Evolutionary conservation across 768 basidiomycete species (phyloP), one percentile per base, ranked within the genome.

Genomic region (Mycena crocata): DNA sequence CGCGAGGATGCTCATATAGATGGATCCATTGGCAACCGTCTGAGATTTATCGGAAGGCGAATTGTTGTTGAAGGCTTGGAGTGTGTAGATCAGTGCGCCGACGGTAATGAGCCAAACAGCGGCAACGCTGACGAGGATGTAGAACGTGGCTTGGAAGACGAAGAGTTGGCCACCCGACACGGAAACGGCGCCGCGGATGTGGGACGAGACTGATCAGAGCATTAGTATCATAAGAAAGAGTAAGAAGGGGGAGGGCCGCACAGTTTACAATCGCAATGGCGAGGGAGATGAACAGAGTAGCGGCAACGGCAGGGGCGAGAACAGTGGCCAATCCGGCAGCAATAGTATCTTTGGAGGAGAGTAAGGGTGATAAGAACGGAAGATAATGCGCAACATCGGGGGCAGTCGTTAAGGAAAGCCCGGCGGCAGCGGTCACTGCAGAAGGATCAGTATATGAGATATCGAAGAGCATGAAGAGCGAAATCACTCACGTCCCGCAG

Each of bases 301-400:
- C 86, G 2, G 84, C 87, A 12, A 92, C 79, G 1, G 91, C 88
- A 42, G 93, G 90, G 2, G 87, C 89, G 30, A 94, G 80, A 19
- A 89, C 84, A 12, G 90, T 90, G 1, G 88, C 90, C 35, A 94
- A 70, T 0, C 91, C 93, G 14, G 88, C 82, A 8, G 83, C 85
- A 51, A 93, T 74, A 2, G 80, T 77, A 67, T 88, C 79, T 15
- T 83, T 77, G 14, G 54, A 52, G 14, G 78, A 78, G 23, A 86
- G 77, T 7, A 94, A 74, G 2, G 86, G 83, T 35, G 78, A 69
- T 60, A 94, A 78, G 79, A 94, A 92, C 0, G 87, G 83, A 17
- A 94, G 74, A 71, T 88, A 91, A 77, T 93, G 89, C 0, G 88
- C 87, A 61, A 92, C 86, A 70, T 92, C 87, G 4, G 93, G 93